Evolutionary conservation across 441 rosid species (phyloP).

Genomic region (Adansonia madagascariensis): DNA sequence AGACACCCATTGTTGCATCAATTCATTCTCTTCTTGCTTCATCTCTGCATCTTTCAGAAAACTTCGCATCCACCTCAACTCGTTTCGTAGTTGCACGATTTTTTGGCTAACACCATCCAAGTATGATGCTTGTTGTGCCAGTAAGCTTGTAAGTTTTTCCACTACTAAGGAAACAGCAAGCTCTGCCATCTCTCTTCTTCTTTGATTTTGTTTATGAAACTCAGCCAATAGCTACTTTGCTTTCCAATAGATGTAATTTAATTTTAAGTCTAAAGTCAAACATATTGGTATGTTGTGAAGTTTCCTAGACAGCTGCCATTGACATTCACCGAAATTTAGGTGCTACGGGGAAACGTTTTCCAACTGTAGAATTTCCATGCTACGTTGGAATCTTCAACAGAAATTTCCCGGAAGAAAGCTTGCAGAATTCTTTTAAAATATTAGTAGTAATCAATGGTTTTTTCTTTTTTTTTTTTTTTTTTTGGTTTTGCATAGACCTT

Average conservation of each 20-base stretch:
- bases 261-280: neutral
- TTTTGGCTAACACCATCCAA: conserved; percentile 33
- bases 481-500: neutral
- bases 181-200: conserved; percentile 32
- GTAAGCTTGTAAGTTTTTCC: conserved; percentile 37
- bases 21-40: conserved; percentile 33
- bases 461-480: neutral
- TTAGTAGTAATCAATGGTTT: neutral
- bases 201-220: neutral
- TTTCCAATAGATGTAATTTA: neutral
- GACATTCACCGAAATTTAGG: neutral
- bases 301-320: neutral
- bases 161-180: conserved; percentile 35
- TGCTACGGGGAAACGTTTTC: neutral
- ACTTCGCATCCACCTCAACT: conserved; percentile 35
- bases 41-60: conserved; percentile 42
- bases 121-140: conserved; percentile 34
- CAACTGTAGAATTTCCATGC: neutral
- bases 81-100: conserved; percentile 37
- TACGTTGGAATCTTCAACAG: neutral
- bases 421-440: neutral
- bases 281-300: neutral
- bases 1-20: conserved; percentile 36
- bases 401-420: neutral
- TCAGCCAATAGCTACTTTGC: neutral